Evolutionary conservation across 345 rosid genomes (phyloP).

Genomic region (Reutealis trisperma): DNA sequence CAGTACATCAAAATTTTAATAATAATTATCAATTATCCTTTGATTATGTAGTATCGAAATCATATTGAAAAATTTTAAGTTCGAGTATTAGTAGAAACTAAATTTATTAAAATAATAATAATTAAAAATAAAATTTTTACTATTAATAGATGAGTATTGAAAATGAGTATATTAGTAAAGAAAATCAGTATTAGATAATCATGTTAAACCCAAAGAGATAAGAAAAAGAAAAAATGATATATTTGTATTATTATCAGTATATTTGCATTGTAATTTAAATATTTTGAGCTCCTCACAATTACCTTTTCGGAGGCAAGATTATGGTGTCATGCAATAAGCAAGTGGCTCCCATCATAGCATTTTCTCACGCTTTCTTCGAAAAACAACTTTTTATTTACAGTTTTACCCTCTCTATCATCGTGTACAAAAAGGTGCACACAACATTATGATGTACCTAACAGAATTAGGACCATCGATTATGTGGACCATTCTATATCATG

Average conservation of each 20-base stretch:
- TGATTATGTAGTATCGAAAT: too few relatives aligned
- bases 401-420: constrained; percentile 28
- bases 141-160: too few relatives aligned
- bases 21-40: too few relatives aligned
- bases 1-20: too few relatives aligned
- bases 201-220: constrained; percentile 10
- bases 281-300: not conserved
- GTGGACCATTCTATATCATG: constrained; percentile 37
- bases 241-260: too few relatives aligned
- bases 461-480: constrained; percentile 36
- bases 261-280: not conserved
- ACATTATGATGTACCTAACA: constrained; percentile 25
- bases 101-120: too few relatives aligned
- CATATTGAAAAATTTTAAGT: too few relatives aligned
- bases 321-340: constrained; percentile 50
- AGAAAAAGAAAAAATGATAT: not conserved
- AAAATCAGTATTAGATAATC: not conserved
- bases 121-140: too few relatives aligned
- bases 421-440: constrained; percentile 32
- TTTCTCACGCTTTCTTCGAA: constrained; percentile 40
- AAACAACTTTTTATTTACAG: constrained; percentile 4
- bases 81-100: too few relatives aligned
- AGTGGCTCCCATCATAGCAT: constrained; percentile 53
- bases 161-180: too few relatives aligned
- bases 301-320: constrained; percentile 46